Percentiles rank a stretch among this genome's conserved stretches.
phyloP scores from a whole-genome alignment of 2,329 filamentous ascomycete species.

The Furcasterigmium furcatum region DNA sequence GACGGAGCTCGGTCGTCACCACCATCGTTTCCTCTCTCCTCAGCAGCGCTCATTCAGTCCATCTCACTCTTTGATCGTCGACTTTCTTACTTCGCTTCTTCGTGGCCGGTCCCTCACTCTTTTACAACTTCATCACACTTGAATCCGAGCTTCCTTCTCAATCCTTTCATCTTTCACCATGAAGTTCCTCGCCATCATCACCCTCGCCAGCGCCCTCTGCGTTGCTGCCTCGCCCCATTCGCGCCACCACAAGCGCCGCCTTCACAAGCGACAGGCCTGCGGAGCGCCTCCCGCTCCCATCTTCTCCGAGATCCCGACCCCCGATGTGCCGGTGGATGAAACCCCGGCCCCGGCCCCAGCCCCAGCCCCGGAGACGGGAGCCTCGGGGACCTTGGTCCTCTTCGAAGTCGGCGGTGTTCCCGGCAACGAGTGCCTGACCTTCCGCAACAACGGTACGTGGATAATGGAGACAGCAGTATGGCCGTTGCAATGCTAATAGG shows the following conservation, averaged over 20 bases:
- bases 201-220: constrained; percentile 13
- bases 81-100: neutral
- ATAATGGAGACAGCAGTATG: too few relatives aligned
- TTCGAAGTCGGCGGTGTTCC: constrained; percentile 31
- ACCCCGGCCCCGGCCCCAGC: too few relatives aligned
- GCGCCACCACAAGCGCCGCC: constrained; percentile 5
- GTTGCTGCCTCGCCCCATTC: constrained; percentile 12
- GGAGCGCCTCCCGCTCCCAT: neutral
- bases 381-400: constrained; percentile 24
- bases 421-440: constrained; percentile 33
- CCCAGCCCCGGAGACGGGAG: constrained; percentile 3
- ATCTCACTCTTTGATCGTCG: too few relatives aligned
- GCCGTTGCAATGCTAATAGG: neutral
- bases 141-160: too few relatives aligned
- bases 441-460: constrained; percentile 34
- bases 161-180: too few relatives aligned
- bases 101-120: neutral
- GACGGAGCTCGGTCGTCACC: too few relatives aligned
- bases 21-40: too few relatives aligned
- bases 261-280: constrained; percentile 2
- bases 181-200: constrained; percentile 16
- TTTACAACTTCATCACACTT: too few relatives aligned
- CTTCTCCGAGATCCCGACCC: neutral
- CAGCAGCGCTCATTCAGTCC: too few relatives aligned
- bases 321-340: neutral